These are phyloP conservation scores for Sphaerulina musiva DNA, from an alignment of 2,329 filamentous ascomycete genomes.

Conservation along the genomic window DNA sequence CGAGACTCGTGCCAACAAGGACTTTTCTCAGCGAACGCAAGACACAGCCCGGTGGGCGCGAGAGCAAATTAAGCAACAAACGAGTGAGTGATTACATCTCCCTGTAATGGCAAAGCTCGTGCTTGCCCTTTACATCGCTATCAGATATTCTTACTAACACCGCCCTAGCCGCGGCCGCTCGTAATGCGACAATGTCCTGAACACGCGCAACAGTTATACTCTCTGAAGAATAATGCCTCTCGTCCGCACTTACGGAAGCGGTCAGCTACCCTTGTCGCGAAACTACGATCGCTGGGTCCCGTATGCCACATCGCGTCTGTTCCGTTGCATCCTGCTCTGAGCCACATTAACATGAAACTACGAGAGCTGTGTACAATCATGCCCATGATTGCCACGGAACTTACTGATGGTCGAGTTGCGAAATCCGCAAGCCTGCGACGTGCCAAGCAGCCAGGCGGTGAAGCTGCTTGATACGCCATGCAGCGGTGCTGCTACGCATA, in stretches of 20 bases:
- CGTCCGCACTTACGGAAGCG: too few relatives aligned
- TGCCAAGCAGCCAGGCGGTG: background rate
- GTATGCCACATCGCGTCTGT: too few relatives aligned
- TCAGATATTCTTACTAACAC: conserved; percentile 3
- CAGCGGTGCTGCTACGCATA: background rate
- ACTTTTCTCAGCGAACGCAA: conserved; percentile 76
- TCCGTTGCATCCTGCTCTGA: too few relatives aligned
- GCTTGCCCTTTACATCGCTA: background rate
- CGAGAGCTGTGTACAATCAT: too few relatives aligned
- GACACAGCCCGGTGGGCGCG: conserved; percentile 96
- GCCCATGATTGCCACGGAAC: too few relatives aligned
- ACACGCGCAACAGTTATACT: background rate
- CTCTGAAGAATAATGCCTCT: background rate
- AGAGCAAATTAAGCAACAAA: conserved; percentile 92
- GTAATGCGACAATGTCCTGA: conserved; percentile 14
- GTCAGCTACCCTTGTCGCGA: too few relatives aligned
- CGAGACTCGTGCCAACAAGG: conserved; percentile 82
- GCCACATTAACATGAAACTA: too few relatives aligned
- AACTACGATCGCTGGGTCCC: too few relatives aligned
- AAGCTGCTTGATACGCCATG: background rate
- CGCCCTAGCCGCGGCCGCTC: conserved; percentile 5
- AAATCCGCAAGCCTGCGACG: background rate
- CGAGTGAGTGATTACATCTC: conserved; percentile 25
- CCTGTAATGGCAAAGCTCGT: background rate
- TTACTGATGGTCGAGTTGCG: too few relatives aligned